A percentile compares a stretch with the other conserved stretches of the same genome.
These are phyloP conservation scores for Oryza brachyantha DNA, from an alignment of 176 grass and related monocot species.

Conservation along the genomic window DNA sequence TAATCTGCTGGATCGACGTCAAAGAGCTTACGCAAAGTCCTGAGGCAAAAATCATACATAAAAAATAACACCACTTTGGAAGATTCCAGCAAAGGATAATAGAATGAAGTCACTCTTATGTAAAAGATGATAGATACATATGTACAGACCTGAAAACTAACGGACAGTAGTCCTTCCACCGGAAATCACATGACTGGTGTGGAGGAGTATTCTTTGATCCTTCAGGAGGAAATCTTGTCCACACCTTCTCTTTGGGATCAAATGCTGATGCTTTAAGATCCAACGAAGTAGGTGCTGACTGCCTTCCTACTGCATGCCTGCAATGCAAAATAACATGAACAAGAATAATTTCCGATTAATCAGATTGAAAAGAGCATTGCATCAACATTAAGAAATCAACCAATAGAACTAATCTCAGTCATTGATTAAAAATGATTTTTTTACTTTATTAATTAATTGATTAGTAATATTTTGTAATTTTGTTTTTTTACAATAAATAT, in stretches of 20 bases:
- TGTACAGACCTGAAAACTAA: conserved; percentile 68
- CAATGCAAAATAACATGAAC: not conserved
- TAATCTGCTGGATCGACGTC: conserved; percentile 32
- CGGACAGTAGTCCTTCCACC: conserved; percentile 91
- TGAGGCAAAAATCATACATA: not conserved
- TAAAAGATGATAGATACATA: not conserved
- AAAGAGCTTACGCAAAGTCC: conserved; percentile 36
- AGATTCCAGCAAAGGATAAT: not conserved
- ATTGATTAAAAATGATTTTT: too few species aligned
- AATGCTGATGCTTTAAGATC: conserved; percentile 83
- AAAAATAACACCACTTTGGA: not conserved
- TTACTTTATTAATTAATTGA: too few species aligned
- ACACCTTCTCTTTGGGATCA: conserved; percentile 89
- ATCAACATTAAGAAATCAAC: not conserved
- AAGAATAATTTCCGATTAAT: not conserved
- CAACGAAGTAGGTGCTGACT: conserved; percentile 46
- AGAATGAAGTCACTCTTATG: not conserved
- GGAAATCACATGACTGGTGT: conserved; percentile 75
- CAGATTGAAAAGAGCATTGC: not conserved
- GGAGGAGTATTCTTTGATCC: conserved; percentile 80
- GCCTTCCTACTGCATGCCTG: conserved; percentile 80
- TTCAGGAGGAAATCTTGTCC: conserved; percentile 85
- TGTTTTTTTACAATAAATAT: too few species aligned
- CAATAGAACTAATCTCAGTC: too few species aligned
- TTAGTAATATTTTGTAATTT: too few species aligned